Evolutionary conservation across 2,329 filamentous ascomycete species (phyloP), one percentile per base, ranked within the genome.

Genomic region (Nemania serpens): DNA sequence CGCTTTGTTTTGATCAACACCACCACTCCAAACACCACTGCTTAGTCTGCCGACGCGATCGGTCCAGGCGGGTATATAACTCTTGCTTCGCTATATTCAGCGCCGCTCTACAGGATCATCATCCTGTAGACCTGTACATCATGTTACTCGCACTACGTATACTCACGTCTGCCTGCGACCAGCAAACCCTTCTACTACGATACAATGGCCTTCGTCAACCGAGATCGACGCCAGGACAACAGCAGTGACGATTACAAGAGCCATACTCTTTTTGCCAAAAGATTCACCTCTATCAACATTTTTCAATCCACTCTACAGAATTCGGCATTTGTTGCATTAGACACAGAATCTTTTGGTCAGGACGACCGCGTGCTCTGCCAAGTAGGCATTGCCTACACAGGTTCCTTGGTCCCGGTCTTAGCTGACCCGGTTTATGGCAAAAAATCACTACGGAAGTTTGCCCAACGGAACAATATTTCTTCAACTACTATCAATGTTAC

Each of bases 351-450:
- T 41, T 39, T 55, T 7, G 41, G 52, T 39, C 42, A 55, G 42
- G 52, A 55, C 33, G 42, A 55, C 47, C 52, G 43, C 20, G 13
- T 37, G 43, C 52, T 55, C 52, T 55, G 52, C 34, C 52, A 55
- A 55, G 42, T 55, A 39, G 52, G 52, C 43, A 47, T 55, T 55
- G 53, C 53, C 53, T 56, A 56, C 42, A 29, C 52, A 55, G 20
- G 53, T 49, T 56, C 53, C 36, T 47, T 56, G 22, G 53, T 49
- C 53, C 45, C 45, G 53, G 53, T 56, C 53, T 56, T 22, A 56
- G 43, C 53, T 20, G 43, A 41, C 33, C 12, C 53, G 5, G 29
- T 20, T 33, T 41, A 42, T 48, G 43, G 53, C n/a, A 55, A 48
- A 55, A 55, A 34, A 55, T 55, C 43, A 48, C 34, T 48, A 48